These are phyloP conservation scores for Malassezia brasiliensis DNA, from an alignment of 1,284 basidiomycete species.

Conservation along the genomic window DNA sequence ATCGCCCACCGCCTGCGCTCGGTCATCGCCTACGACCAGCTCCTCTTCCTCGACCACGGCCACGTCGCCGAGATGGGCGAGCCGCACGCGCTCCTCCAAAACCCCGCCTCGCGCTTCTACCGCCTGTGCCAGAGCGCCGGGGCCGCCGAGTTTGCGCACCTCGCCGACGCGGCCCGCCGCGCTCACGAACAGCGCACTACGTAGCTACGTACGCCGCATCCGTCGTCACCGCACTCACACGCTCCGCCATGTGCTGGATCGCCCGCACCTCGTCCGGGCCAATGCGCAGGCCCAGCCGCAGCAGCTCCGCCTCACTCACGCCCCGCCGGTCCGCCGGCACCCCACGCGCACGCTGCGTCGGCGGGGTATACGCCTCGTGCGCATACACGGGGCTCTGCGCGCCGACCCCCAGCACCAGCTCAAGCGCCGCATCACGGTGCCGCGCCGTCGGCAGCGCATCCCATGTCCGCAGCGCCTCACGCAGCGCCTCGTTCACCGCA, in stretches of 20 bases:
- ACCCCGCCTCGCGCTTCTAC: conserved; percentile 23
- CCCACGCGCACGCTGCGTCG: conserved; percentile 7
- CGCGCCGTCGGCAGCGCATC: conserved; percentile 34
- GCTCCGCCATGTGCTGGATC: conserved; percentile 35
- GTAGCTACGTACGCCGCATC: not conserved
- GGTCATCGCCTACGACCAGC: conserved; percentile 50
- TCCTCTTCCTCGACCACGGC: conserved; percentile 53
- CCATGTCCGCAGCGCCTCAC: conserved; percentile 34
- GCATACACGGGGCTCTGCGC: conserved; percentile 18
- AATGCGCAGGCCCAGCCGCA: conserved; percentile 39
- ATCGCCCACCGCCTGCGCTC: conserved; percentile 59
- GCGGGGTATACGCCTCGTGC: conserved; percentile 19
- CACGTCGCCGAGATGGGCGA: conserved; percentile 52
- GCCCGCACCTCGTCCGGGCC: conserved; percentile 32
- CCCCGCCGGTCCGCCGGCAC: conserved; percentile 4
- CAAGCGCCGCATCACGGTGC: conserved; percentile 39
- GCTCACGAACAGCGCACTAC: not conserved
- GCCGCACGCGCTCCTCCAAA: conserved; percentile 50
- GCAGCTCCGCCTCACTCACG: conserved; percentile 42
- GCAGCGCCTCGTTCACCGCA: conserved; percentile 21
- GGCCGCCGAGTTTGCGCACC: conserved; percentile 1
- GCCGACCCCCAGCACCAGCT: conserved; percentile 43
- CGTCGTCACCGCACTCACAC: conserved; percentile 23
- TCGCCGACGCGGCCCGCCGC: not conserved
- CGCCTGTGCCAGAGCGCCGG: conserved; percentile 32